These are phyloP conservation scores for Mycena polygramma DNA, from an alignment of 768 basidiomycete genomes.

Conservation along the genomic window DNA sequence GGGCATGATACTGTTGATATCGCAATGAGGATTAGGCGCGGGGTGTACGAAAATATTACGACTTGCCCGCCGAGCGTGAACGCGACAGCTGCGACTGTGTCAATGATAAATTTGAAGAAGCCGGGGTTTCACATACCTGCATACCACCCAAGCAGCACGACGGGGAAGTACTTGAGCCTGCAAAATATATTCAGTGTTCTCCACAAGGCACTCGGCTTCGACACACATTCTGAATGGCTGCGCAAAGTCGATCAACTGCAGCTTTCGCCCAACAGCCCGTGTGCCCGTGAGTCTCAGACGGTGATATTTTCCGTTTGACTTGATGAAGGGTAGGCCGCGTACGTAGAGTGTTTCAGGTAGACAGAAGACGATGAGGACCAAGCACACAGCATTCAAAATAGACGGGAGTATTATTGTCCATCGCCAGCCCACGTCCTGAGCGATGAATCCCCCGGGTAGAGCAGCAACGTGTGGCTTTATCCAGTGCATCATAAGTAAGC, in stretches of 20 bases:
- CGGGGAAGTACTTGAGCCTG: constrained; percentile 35
- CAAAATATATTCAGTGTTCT: neutral
- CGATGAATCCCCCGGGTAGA: constrained; percentile 38
- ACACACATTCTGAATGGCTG: constrained; percentile 34
- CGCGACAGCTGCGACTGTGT: constrained; percentile 22
- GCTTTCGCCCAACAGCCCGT: neutral
- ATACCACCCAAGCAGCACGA: constrained; percentile 31
- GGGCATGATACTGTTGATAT: constrained; percentile 33
- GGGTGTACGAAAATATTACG: neutral
- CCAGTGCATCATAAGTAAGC: too few relatives aligned
- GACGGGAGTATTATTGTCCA: constrained; percentile 35
- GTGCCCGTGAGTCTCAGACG: constrained; percentile 33
- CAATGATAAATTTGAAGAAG: neutral
- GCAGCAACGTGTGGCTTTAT: constrained; percentile 36
- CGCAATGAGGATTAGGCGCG: neutral
- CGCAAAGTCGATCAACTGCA: constrained; percentile 34
- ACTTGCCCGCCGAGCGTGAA: constrained; percentile 39
- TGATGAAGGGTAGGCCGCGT: constrained; percentile 10
- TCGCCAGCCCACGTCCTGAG: constrained; percentile 36
- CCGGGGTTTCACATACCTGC: constrained; percentile 9
- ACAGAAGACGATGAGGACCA: constrained; percentile 31
- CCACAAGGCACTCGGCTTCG: too few relatives aligned
- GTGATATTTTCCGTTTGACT: constrained; percentile 22
- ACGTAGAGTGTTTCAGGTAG: constrained; percentile 37
- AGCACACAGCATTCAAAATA: constrained; percentile 30